These are phyloP conservation scores for Ceratocystis colombiana DNA, from an alignment of 2,329 filamentous ascomycete species.

Conservation along the genomic window DNA sequence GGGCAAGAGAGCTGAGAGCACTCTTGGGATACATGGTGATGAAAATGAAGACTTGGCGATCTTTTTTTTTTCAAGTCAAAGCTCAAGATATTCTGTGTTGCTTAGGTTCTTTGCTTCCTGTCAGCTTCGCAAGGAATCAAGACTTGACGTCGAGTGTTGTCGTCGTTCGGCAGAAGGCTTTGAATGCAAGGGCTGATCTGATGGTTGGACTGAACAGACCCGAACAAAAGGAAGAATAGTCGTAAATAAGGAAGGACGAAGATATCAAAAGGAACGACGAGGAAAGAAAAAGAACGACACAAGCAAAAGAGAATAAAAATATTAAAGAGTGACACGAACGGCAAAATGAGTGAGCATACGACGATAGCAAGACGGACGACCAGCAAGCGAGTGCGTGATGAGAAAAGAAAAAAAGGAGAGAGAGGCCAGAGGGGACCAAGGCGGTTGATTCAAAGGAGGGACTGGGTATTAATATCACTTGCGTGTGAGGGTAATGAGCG, in stretches of 20 bases:
- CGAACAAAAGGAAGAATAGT: slow-evolving; percentile 4
- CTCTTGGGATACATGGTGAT: slow-evolving; percentile 29
- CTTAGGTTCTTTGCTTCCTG: background rate
- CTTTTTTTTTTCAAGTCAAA: no score
- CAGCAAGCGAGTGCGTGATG: slow-evolving; percentile 6
- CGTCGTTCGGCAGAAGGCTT: background rate
- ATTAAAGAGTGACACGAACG: slow-evolving; percentile 12
- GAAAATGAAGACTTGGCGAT: slow-evolving; percentile 5
- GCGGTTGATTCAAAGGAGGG: background rate
- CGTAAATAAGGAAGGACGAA: slow-evolving; percentile 27
- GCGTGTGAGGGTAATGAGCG: slow-evolving; percentile 11
- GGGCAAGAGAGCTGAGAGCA: slow-evolving; percentile 30
- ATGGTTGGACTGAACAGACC: background rate
- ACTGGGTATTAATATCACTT: slow-evolving; percentile 8
- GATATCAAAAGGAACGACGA: slow-evolving; percentile 22
- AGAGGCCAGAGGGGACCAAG: background rate
- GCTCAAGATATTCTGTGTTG: background rate
- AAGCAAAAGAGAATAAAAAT: slow-evolving; percentile 1
- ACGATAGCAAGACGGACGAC: background rate
- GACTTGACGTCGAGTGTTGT: background rate
- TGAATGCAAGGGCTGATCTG: background rate
- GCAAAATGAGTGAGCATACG: slow-evolving; percentile 4
- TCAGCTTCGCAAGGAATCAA: background rate
- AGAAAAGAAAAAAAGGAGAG: background rate
- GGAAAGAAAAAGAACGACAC: background rate